Evolutionary conservation across 1,284 basidiomycete genomes (phyloP).

Genomic region (Inonotus hispidus): DNA sequence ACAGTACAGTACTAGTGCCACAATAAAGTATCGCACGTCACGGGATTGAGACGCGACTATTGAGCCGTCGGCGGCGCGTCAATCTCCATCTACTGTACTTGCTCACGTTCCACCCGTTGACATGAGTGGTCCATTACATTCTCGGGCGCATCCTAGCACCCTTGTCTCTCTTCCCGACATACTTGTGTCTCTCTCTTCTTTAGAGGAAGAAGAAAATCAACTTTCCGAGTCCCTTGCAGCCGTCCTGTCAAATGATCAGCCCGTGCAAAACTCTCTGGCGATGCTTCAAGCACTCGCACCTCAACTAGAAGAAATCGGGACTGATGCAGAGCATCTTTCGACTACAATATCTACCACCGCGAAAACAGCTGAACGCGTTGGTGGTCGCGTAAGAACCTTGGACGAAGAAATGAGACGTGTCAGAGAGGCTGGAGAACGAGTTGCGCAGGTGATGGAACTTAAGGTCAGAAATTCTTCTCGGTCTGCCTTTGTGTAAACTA

Average conservation of each 20-base stretch:
- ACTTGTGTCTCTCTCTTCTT: constrained; percentile 61
- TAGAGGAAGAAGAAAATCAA: constrained; percentile 74
- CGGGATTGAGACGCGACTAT: neutral
- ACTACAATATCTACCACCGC: constrained; percentile 64
- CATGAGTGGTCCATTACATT: neutral
- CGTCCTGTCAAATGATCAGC: constrained; percentile 64
- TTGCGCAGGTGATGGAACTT: constrained; percentile 84
- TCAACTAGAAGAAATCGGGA: constrained; percentile 55
- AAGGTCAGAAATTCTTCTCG: constrained; percentile 49
- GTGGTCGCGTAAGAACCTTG: constrained; percentile 79
- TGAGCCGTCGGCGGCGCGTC: neutral
- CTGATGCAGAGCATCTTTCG: constrained; percentile 56
- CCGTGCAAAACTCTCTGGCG: constrained; percentile 59
- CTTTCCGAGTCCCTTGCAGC: constrained; percentile 74
- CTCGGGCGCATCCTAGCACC: constrained; percentile 21
- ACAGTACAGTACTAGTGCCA: no score
- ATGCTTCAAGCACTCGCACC: constrained; percentile 62
- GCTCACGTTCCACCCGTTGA: no score
- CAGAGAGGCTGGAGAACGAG: constrained; percentile 78
- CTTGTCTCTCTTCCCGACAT: constrained; percentile 65
- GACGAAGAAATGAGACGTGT: constrained; percentile 91
- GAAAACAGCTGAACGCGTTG: constrained; percentile 84
- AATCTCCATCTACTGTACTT: neutral
- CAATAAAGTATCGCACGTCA: no score
- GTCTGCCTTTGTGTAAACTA: neutral